A percentile compares a stretch with the other conserved stretches of the same genome.
These are phyloP conservation scores for Suillus spraguei DNA, from an alignment of 768 basidiomycete species.

Conservation along the genomic window DNA sequence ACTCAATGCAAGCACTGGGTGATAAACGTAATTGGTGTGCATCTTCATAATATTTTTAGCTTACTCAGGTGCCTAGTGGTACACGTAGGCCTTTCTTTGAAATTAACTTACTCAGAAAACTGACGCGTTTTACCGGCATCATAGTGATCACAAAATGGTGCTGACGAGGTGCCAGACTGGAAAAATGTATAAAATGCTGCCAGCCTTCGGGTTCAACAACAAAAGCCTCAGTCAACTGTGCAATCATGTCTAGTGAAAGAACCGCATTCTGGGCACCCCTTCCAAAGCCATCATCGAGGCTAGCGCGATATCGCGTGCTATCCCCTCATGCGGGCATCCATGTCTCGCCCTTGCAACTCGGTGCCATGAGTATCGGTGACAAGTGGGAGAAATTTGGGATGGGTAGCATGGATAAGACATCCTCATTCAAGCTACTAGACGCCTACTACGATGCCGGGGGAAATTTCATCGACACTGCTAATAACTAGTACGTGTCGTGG, in stretches of 20 bases:
- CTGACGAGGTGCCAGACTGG: neutral
- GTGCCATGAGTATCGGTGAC: constrained; percentile 51
- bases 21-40: too few species aligned
- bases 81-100: too few species aligned
- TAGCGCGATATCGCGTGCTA: constrained; percentile 41
- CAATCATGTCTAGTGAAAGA: neutral
- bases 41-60: neutral
- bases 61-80: too few species aligned
- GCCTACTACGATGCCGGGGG: constrained; percentile 48
- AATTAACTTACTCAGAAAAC: neutral
- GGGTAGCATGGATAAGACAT: constrained; percentile 46
- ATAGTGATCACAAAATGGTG: neutral
- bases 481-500: constrained; percentile 38
- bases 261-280: constrained; percentile 11
- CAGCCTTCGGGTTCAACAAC: constrained; percentile 2
- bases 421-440: constrained; percentile 48
- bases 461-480: constrained; percentile 52
- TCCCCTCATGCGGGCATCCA: constrained; percentile 44
- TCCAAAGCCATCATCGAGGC: constrained; percentile 33
- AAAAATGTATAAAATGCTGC: neutral
- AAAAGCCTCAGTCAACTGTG: neutral
- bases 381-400: constrained; percentile 39
- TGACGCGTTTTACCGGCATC: neutral
- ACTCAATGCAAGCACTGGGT: neutral
- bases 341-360: constrained; percentile 54